A percentile compares a stretch with the other conserved stretches of the same genome.
phyloP scores from a whole-genome alignment of 495 filamentous ascomycete genomes.

The Rostrohypoxylon terebratum region DNA sequence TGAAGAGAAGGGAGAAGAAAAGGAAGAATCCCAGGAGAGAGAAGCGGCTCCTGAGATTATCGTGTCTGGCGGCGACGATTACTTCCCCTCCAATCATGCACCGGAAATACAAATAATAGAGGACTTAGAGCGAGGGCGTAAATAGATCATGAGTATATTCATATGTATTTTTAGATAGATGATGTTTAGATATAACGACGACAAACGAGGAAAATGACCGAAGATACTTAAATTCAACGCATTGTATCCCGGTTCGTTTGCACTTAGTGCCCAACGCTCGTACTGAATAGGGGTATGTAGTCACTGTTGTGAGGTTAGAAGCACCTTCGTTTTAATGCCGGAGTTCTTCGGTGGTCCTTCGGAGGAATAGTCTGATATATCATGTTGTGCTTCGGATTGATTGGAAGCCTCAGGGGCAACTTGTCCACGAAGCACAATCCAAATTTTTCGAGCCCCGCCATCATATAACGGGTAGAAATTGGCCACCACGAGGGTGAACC shows the following conservation, averaged over 20 bases:
- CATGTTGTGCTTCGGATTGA: background rate
- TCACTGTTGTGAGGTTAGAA: background rate
- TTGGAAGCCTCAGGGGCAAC: background rate
- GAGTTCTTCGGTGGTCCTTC: background rate
- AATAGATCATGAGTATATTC: slow-evolving; percentile 21
- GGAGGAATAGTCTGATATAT: background rate
- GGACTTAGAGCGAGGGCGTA: slow-evolving; percentile 33
- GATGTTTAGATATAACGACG: background rate
- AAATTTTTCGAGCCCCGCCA: slow-evolving; percentile 11
- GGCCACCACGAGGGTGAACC: background rate
- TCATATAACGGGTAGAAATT: slow-evolving; percentile 14
- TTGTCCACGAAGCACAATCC: slow-evolving; percentile 8
- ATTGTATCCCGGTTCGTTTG: background rate
- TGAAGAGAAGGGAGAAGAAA: slow-evolving; percentile 13
- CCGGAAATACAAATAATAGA: slow-evolving; percentile 38
- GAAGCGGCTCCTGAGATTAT: slow-evolving; percentile 37
- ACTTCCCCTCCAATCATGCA: background rate
- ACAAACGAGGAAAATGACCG: background rate
- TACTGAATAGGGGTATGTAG: background rate
- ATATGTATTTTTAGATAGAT: slow-evolving; percentile 23
- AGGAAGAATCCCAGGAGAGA: background rate
- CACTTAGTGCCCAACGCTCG: background rate
- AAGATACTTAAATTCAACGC: background rate
- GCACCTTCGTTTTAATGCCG: background rate
- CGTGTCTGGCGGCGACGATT: slow-evolving; percentile 23